A percentile compares a stretch with the other conserved stretches of the same genome.
These are phyloP conservation scores for Polychaeton citri DNA, from an alignment of 2,329 filamentous ascomycete genomes.

Conservation along the genomic window DNA sequence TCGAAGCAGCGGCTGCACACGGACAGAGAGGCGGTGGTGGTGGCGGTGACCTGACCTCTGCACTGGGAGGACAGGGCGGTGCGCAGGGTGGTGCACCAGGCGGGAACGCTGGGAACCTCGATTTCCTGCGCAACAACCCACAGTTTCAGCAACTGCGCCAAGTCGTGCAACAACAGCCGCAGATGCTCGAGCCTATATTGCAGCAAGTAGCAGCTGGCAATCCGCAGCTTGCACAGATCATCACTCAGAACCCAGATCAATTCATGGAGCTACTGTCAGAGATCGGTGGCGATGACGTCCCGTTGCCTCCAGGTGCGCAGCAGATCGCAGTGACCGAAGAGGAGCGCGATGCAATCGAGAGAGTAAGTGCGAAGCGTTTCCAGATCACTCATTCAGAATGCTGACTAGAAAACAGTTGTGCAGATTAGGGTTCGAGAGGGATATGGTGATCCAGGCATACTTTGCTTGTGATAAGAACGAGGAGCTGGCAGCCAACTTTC, in stretches of 20 bases:
- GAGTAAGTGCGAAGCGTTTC: slow-evolving; percentile 58
- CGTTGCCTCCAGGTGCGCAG: slow-evolving; percentile 76
- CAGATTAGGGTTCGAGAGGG: slow-evolving; percentile 81
- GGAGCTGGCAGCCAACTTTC: slow-evolving; percentile 91
- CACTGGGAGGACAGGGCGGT: slow-evolving; percentile 28
- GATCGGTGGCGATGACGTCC: slow-evolving; percentile 66
- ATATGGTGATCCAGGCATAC: slow-evolving; percentile 93
- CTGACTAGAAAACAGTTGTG: slow-evolving; percentile 49
- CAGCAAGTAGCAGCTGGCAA: slow-evolving; percentile 93
- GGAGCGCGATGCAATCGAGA: slow-evolving; percentile 91
- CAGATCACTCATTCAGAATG: slow-evolving; percentile 2
- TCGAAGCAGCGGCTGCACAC: slow-evolving; percentile 86
- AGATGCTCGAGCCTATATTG: slow-evolving; percentile 96
- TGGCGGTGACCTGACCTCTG: slow-evolving; percentile 29
- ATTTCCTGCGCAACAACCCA: slow-evolving; percentile 87
- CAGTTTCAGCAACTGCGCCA: slow-evolving; percentile 97
- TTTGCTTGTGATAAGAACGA: slow-evolving; percentile 99
- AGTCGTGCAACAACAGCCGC: slow-evolving; percentile 91
- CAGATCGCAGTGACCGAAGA: slow-evolving; percentile 88
- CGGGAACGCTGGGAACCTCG: slow-evolving; percentile 54
- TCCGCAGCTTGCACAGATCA: slow-evolving; percentile 83
- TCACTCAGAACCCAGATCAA: slow-evolving; percentile 81
- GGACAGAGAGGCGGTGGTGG: slow-evolving; percentile 27
- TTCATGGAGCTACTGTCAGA: slow-evolving; percentile 86
- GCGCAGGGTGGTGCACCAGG: slow-evolving; percentile 34